phyloP scores from a whole-genome alignment of 768 basidiomycete species.

The Tephrocybe sp. region DNA sequence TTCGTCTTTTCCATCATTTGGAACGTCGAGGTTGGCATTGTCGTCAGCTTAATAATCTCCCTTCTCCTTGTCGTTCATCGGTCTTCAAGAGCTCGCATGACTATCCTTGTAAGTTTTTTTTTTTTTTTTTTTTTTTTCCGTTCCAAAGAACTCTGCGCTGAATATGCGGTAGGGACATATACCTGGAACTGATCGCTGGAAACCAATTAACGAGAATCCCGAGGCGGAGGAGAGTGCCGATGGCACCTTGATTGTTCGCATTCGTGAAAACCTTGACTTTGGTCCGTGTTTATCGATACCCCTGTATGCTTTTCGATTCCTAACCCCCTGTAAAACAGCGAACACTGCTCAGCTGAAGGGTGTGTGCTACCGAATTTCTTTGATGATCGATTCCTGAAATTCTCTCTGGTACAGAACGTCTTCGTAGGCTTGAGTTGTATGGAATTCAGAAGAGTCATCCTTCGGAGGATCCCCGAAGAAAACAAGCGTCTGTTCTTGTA shows the following conservation, averaged over 20 bases:
- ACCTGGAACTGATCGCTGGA: constrained; percentile 88
- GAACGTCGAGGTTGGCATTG: constrained; percentile 90
- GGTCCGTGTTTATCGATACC: constrained; percentile 39
- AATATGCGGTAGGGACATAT: constrained; percentile 62
- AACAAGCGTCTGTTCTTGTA: constrained; percentile 73
- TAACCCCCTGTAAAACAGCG: constrained; percentile 40
- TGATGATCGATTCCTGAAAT: neutral
- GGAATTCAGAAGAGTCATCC: constrained; percentile 81
- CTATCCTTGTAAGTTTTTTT: constrained; percentile 65
- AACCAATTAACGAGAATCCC: constrained; percentile 83
- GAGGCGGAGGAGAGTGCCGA: constrained; percentile 78
- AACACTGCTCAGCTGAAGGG: constrained; percentile 96
- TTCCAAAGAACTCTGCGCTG: neutral
- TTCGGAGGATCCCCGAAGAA: constrained; percentile 78
- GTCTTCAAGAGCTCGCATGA: constrained; percentile 87
- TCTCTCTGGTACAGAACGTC: constrained; percentile 50
- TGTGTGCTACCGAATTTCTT: constrained; percentile 16
- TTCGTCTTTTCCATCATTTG: constrained; percentile 86
- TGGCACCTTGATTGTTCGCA: constrained; percentile 83
- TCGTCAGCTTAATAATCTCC: constrained; percentile 85
- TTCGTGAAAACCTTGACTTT: constrained; percentile 90
- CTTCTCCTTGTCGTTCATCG: constrained; percentile 87
- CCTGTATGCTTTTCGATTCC: neutral
- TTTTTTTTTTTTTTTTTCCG: neutral
- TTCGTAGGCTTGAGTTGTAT: constrained; percentile 86